phyloP scores from a whole-genome alignment of 208 protist species.

The Sergeia podlipaevii region DNA sequence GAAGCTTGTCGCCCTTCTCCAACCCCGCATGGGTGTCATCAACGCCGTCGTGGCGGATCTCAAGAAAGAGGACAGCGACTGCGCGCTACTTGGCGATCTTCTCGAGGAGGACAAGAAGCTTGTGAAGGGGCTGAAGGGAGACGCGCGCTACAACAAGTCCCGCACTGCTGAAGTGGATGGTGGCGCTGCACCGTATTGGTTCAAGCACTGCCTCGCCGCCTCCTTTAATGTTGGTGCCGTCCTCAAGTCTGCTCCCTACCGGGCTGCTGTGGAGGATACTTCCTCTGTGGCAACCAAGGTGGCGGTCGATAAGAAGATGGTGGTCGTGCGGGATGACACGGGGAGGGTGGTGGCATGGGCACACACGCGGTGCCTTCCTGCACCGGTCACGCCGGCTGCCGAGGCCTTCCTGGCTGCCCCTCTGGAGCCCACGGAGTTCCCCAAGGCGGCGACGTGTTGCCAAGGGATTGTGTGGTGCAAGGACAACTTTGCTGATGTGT shows the following conservation, averaged over 20 bases:
- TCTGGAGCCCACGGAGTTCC: conserved; percentile 16
- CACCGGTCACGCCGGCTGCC: conserved; percentile 19
- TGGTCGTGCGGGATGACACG: conserved; percentile 30
- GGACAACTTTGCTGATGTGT: conserved; percentile 48
- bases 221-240: conserved; percentile 74
- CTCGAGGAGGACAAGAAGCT: conserved; percentile 67
- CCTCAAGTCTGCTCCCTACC: conserved; percentile 22
- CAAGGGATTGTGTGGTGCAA: conserved; percentile 60
- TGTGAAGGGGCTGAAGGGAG: conserved; percentile 39
- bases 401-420: conserved; percentile 23
- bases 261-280: conserved; percentile 51
- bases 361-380: conserved; percentile 35
- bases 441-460: conserved; percentile 11
- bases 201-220: conserved; percentile 43
- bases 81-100: conserved; percentile 42
- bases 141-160: conserved; percentile 49
- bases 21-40: conserved; percentile 45
- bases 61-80: conserved; percentile 36
- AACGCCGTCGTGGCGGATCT: conserved; percentile 37
- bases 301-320: conserved; percentile 41
- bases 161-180: conserved; percentile 43
- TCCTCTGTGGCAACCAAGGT: conserved; percentile 23
- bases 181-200: conserved; percentile 47
- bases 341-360: conserved; percentile 42
- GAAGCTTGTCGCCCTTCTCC: conserved; percentile 30